Evolutionary conservation across 257 asterid genomes (phyloP).

Genomic region (Solanum pimpinellifolium): DNA sequence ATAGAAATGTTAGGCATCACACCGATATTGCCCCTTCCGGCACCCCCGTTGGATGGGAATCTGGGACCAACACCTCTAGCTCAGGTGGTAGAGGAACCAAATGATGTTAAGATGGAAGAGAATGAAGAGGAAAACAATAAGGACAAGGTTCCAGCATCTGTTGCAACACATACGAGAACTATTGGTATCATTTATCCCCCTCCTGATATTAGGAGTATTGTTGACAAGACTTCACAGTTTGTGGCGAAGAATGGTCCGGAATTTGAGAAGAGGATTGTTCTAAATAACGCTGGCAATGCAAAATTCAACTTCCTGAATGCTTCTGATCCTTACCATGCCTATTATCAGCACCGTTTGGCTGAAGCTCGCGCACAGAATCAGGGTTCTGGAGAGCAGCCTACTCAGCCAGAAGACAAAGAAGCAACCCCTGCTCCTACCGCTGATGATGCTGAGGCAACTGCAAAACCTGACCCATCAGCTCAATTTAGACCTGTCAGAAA

Average conservation of each 20-base stretch:
- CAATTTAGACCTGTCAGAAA: constrained; percentile 46
- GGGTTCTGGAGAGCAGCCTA: constrained; percentile 29
- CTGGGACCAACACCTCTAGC: constrained; percentile 50
- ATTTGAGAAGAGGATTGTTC: constrained; percentile 71
- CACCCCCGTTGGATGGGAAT: constrained; percentile 70
- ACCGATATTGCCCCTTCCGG: constrained; percentile 75
- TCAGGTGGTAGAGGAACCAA: constrained; percentile 28
- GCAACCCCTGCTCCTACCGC: constrained; percentile 19
- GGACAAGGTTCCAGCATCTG: constrained; percentile 33
- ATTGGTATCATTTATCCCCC: constrained; percentile 91
- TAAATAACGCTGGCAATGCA: constrained; percentile 70
- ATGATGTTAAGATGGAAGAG: constrained; percentile 2
- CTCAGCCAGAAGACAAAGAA: constrained; percentile 29
- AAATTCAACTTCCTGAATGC: constrained; percentile 67
- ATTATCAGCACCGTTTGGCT: constrained; percentile 76
- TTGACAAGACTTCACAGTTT: constrained; percentile 77
- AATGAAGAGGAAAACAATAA: constrained; percentile 19
- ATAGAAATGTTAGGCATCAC: constrained; percentile 47
- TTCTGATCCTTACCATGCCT: constrained; percentile 90
- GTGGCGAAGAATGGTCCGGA: constrained; percentile 89
- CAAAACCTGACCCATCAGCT: constrained; percentile 64
- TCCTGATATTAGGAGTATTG: constrained; percentile 73
- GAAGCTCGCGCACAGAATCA: constrained; percentile 76
- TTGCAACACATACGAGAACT: constrained; percentile 77
- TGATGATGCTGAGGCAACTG: constrained; percentile 33